Conservation (phyloP, 805 yeast species). For the Saccharomyces eubayanus region DNA sequence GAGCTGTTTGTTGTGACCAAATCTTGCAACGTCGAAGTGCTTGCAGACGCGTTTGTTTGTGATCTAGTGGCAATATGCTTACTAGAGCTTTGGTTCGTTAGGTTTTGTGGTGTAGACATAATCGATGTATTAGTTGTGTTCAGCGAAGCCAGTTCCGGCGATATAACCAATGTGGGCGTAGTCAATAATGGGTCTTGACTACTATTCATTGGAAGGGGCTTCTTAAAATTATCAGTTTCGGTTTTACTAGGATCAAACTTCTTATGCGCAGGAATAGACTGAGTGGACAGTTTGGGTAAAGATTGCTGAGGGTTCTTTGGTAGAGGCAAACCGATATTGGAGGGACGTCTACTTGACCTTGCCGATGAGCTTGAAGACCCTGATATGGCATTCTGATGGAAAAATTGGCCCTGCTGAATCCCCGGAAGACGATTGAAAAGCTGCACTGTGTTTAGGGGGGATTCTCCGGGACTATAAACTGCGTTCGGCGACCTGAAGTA, state of each 20-base stretch:
- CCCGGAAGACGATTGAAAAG: neutral
- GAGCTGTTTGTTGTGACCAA: neutral
- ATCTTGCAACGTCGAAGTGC: neutral
- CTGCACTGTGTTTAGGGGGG: neutral
- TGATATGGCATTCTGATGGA: neutral
- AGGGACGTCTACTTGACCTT: neutral
- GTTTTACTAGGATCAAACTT: neutral
- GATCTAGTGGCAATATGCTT: constrained; percentile 3
- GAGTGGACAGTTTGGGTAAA: neutral
- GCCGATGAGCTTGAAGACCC: constrained; percentile 3
- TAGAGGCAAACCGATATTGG: neutral
- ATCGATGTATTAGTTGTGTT: constrained; percentile 19
- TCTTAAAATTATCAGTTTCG: neutral
- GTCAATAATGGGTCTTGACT: neutral
- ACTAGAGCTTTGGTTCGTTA: constrained; percentile 4
- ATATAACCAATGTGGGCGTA: constrained; percentile 20
- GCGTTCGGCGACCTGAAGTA: neutral
- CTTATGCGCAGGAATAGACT: neutral
- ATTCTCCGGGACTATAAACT: neutral
- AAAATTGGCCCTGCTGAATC: neutral
- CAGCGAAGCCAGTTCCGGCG: constrained; percentile 22
- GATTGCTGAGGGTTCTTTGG: neutral
- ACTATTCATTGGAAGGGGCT: neutral
- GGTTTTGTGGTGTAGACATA: constrained; percentile 9
- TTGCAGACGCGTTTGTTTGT: neutral